Percentiles rank a stretch among this genome's conserved stretches.
phyloP scores from a whole-genome alignment of 352 stramenopile genomes.

The Pythium vanterpoolii region DNA sequence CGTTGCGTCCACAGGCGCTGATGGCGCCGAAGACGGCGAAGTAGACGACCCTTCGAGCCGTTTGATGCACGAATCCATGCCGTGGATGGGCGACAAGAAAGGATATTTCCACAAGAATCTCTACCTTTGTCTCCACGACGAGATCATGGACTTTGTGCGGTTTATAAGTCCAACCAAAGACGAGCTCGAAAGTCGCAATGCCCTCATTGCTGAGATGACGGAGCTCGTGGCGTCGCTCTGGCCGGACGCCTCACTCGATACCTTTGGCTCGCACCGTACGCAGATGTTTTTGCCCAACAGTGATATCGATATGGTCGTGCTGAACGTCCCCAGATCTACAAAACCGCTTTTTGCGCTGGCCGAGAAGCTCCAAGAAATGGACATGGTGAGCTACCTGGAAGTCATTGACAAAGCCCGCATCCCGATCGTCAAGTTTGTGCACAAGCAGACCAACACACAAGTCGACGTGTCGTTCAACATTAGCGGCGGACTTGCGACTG shows the following conservation, averaged over 20 bases:
- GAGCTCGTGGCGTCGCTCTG: slow-evolving; percentile 54
- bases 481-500: slow-evolving; percentile 72
- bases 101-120: slow-evolving; percentile 65
- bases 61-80: slow-evolving; percentile 45
- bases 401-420: slow-evolving; percentile 94
- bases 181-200: slow-evolving; percentile 66
- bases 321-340: slow-evolving; percentile 59
- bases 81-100: slow-evolving; percentile 64
- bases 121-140: slow-evolving; percentile 92
- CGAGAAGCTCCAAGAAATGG: slow-evolving; percentile 47
- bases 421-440: slow-evolving; percentile 95
- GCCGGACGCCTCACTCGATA: slow-evolving; percentile 66
- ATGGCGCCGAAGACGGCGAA: slow-evolving; percentile 27
- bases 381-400: slow-evolving; percentile 90
- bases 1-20: not conserved
- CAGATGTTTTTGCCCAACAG: slow-evolving; percentile 91
- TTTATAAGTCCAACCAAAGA: slow-evolving; percentile 86
- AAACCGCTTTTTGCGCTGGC: slow-evolving; percentile 52
- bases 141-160: slow-evolving; percentile 94
- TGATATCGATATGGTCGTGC: slow-evolving; percentile 94
- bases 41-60: slow-evolving; percentile 24
- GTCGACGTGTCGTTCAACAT: slow-evolving; percentile 95
- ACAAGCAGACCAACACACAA: slow-evolving; percentile 84
- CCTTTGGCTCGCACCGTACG: slow-evolving; percentile 92
- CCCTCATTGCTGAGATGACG: slow-evolving; percentile 76